A percentile compares a stretch with the other conserved stretches of the same genome.
Conservation (phyloP, 2,329 filamentous ascomycete species). For the Diplodia seriata region DNA sequence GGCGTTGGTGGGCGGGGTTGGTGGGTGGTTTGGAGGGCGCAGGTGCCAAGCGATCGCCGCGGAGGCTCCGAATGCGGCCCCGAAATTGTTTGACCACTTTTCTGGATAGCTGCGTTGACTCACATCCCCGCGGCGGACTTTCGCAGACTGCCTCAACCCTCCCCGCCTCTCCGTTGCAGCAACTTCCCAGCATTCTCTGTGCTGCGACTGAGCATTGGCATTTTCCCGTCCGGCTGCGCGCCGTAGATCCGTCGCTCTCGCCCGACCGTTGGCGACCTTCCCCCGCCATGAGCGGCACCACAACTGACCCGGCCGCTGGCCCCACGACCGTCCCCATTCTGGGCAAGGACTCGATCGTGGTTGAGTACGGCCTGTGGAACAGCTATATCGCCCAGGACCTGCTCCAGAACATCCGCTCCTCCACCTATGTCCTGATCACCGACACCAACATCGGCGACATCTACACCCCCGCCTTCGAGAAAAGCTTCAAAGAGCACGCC, state of each 20-base stretch:
- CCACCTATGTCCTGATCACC: constrained; percentile 95
- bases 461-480: constrained; percentile 80
- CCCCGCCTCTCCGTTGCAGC: not conserved
- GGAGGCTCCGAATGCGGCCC: constrained; percentile 21
- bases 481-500: constrained; percentile 64
- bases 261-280: not conserved
- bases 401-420: constrained; percentile 76
- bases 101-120: constrained; percentile 27
- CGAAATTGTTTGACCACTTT: constrained; percentile 27
- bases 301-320: constrained; percentile 23
- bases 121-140: not conserved
- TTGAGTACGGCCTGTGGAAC: constrained; percentile 90
- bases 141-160: not conserved
- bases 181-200: not conserved
- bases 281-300: constrained; percentile 31
- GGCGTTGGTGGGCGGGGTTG: not conserved
- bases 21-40: not conserved
- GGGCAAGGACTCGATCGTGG: constrained; percentile 86
- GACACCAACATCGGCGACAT: constrained; percentile 86
- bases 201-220: constrained; percentile 7
- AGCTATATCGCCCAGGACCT: constrained; percentile 82
- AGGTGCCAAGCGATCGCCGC: constrained; percentile 9
- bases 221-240: constrained; percentile 15
- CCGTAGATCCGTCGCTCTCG: constrained; percentile 6
- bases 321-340: constrained; percentile 78